Percentiles rank a stretch among this genome's conserved stretches.
Evolutionary conservation across 441 rosid species (phyloP).

Genomic region (Erysimum pusillum): DNA sequence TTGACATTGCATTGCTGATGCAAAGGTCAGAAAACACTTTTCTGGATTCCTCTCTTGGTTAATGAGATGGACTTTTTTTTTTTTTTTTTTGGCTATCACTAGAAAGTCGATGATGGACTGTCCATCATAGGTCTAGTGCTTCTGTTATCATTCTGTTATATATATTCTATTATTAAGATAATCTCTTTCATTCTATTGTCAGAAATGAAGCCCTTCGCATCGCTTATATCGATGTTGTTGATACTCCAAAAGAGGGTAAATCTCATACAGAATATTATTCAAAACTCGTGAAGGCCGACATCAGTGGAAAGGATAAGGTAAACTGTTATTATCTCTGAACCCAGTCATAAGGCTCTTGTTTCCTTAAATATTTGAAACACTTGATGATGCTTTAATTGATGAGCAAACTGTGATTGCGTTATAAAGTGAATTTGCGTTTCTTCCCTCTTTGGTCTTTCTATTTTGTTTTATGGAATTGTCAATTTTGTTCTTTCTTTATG

Average conservation of each 20-base stretch:
- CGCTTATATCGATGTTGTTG: constrained; percentile 96
- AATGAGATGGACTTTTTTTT: constrained; percentile 21
- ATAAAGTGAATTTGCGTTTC: constrained; percentile 7
- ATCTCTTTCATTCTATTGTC: constrained; percentile 43
- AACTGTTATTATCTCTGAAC: constrained; percentile 33
- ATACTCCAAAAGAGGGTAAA: constrained; percentile 78
- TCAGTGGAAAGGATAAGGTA: constrained; percentile 99
- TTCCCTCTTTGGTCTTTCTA: constrained; percentile 15
- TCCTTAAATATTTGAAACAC: constrained; percentile 28
- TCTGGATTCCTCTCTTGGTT: constrained; percentile 15
- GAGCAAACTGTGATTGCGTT: constrained; percentile 28
- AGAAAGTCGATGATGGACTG: no score
- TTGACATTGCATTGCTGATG: constrained; percentile 94
- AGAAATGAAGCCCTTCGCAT: constrained; percentile 99
- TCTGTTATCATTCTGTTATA: constrained; percentile 21
- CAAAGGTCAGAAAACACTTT: constrained; percentile 65
- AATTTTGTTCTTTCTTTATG: constrained; percentile 36
- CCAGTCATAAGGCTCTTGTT: constrained; percentile 29
- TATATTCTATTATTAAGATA: constrained; percentile 28
- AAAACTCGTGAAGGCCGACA: constrained; percentile 98
- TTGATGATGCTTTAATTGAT: constrained; percentile 18
- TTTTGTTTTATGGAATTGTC: constrained; percentile 12
- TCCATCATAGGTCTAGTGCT: constrained; percentile 25
- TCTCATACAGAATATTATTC: constrained; percentile 86
- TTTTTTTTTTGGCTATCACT: no score